Base-by-base conservation (phyloP, 1,139 yeast genomes). In the Komagataea norvegica region DNA sequence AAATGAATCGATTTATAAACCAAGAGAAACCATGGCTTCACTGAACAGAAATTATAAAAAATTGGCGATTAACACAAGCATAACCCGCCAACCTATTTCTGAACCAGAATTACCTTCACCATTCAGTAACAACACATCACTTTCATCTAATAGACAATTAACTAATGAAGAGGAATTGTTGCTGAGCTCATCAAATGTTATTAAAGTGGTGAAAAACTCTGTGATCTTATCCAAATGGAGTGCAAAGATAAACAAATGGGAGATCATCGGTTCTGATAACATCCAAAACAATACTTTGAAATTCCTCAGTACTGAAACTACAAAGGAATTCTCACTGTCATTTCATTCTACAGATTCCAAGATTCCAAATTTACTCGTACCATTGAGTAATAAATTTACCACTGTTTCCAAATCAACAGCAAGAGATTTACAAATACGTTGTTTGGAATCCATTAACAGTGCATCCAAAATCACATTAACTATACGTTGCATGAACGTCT, bases 341-440 rank as follows among this genome's bases (percentile, higher is more conserved):
- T 31, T 36, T 22, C 25, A 25, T 23, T 24, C 33, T 8, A 16
- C n/a, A 8, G 11, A 21, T n/a, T 30, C 29, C 5, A 18, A 10
- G 8, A 25, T 25, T 14, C 33, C 35, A 15, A 30, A 27, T 15
- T 5, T 34, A 6, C 15, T 38, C 1, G 15, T 33, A 10, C 37
- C 44, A 10, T n/a, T 42, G 4, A 33, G 32, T n/a, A 30, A 39
- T 25, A 25, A 27, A 9, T 22, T 15, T 6, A 40, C 40, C 2
- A 28, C 24, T 10, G 14, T 49, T 13, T 32, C 41, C 17, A 42
- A 42, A 25, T 34, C 47, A 10, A 38, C 44, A 18, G 52, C 52
- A 19, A 38, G 45, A 24, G 54, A 51, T 34, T 22, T 49, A 16
- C 54, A 52, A 38, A 25, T 52, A 29, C 40, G 46, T 36, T 46